These are phyloP conservation scores for Cornus controversa DNA, from an alignment of 148 eudicot genomes.

Conservation along the genomic window DNA sequence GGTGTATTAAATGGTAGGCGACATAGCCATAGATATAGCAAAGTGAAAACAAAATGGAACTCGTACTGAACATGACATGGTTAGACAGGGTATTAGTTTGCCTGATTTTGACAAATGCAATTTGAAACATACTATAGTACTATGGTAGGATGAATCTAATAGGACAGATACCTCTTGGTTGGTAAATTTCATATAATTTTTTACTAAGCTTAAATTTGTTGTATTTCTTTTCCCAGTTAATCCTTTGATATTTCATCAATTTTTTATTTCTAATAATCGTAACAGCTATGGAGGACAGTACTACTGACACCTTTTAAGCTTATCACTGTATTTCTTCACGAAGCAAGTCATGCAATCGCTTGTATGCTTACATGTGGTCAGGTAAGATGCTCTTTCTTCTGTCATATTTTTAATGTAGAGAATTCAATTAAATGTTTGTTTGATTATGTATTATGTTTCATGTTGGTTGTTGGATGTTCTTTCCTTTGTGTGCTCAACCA, in stretches of 20 bases:
- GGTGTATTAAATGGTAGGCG: neutral
- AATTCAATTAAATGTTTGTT: neutral
- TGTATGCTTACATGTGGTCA: conserved; percentile 78
- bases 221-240: neutral
- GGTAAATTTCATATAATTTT: neutral
- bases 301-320: conserved; percentile 83
- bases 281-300: conserved; percentile 85
- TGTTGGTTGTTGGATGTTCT: neutral
- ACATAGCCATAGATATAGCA: neutral
- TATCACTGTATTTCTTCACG: conserved; percentile 89
- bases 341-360: conserved; percentile 88
- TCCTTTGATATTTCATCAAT: conserved; percentile 8
- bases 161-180: neutral
- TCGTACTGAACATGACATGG: neutral
- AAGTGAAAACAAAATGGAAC: neutral
- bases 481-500: neutral
- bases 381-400: conserved; percentile 35
- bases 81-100: neutral
- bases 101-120: neutral
- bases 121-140: neutral
- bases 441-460: neutral
- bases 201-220: neutral
- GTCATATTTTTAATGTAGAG: neutral
- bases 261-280: conserved; percentile 10
- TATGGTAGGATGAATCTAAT: too few relatives aligned